phyloP scores from a whole-genome alignment of 495 filamentous ascomycete species.

The Penicillium steckii region DNA sequence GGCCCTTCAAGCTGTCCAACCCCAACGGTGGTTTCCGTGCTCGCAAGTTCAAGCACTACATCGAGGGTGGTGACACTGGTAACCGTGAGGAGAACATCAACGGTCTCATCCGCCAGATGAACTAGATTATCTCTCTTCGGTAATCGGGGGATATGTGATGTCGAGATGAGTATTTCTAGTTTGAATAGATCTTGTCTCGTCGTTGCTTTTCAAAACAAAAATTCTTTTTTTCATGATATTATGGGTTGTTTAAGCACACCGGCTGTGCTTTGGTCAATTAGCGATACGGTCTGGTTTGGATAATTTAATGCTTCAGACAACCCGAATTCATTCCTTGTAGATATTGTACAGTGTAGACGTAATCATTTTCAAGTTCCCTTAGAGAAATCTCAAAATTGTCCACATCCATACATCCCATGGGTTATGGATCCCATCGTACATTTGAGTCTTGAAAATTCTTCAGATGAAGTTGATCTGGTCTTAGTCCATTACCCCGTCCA shows the following conservation, averaged over 20 bases:
- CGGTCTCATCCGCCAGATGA: slow-evolving; percentile 94
- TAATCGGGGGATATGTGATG: slow-evolving; percentile 1
- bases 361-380: not conserved
- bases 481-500: no score
- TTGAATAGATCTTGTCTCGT: slow-evolving; percentile 6
- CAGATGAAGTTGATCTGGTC: no score
- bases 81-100: slow-evolving; percentile 99
- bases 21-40: slow-evolving; percentile 93
- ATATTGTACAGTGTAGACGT: not conserved
- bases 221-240: slow-evolving; percentile 18
- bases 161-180: no score
- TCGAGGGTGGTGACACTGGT: slow-evolving; percentile 97
- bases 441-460: no score
- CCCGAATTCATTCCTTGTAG: slow-evolving; percentile 24
- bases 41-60: slow-evolving; percentile 99
- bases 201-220: slow-evolving; percentile 10
- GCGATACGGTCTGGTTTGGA: slow-evolving; percentile 43
- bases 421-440: no score
- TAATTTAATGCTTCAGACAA: slow-evolving; percentile 43
- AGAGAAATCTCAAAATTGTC: not conserved
- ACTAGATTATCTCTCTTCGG: slow-evolving; percentile 57
- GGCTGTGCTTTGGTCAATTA: slow-evolving; percentile 33
- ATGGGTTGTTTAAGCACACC: slow-evolving; percentile 36
- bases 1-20: slow-evolving; percentile 99
- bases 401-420: not conserved